A percentile compares a stretch with the other conserved stretches of the same genome.
Conservation (phyloP, 116 monocot genomes). For the Papilionanthe hybrid region DNA sequence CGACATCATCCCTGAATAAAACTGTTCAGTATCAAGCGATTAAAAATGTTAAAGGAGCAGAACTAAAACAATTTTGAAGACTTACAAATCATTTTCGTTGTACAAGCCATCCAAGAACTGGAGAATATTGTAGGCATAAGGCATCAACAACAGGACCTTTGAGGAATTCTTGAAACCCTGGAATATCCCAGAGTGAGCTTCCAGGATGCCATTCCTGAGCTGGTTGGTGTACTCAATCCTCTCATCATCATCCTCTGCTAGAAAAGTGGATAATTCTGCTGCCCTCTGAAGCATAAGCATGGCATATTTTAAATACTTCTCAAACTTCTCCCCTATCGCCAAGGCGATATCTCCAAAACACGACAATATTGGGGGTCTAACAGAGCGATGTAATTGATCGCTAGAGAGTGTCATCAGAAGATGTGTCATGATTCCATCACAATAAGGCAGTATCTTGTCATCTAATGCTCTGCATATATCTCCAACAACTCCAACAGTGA, state of each 20-base stretch:
- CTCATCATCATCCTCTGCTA: conserved; percentile 27
- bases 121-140: conserved; percentile 37
- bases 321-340: conserved; percentile 39
- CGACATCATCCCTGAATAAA: conserved; percentile 23
- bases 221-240: conserved; percentile 31
- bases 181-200: conserved; percentile 62
- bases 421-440: conserved; percentile 44
- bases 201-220: conserved; percentile 43
- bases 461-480: conserved; percentile 59
- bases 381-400: conserved; percentile 24
- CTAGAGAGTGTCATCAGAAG: conserved; percentile 29
- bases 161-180: conserved; percentile 33
- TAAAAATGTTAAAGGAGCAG: too few relatives aligned
- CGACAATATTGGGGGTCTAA: conserved; percentile 51
- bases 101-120: conserved; percentile 40
- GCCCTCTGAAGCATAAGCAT: conserved; percentile 46
- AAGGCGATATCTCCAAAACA: conserved; percentile 56
- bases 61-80: background rate
- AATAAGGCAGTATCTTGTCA: conserved; percentile 42
- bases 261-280: conserved; percentile 32
- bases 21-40: too few relatives aligned
- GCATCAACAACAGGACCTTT: conserved; percentile 36
- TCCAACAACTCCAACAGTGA: conserved; percentile 41
- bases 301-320: conserved; percentile 53
- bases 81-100: conserved; percentile 26